These are phyloP conservation scores for Neofusicoccum cordaticola DNA, from an alignment of 2,329 filamentous ascomycete genomes.

Conservation along the genomic window DNA sequence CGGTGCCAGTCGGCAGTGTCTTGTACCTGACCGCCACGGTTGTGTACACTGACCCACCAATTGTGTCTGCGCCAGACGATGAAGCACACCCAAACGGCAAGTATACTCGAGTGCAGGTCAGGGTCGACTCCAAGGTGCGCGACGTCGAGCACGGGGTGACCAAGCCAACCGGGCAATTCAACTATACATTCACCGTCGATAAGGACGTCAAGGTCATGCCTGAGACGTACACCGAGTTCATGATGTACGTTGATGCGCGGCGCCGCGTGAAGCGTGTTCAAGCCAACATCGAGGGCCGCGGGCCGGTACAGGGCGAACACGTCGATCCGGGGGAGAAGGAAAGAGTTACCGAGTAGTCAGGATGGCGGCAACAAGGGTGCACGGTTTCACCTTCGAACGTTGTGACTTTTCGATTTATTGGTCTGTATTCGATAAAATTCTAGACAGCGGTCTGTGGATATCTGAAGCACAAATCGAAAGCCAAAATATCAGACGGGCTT, in stretches of 20 bases:
- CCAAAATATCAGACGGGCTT: background rate
- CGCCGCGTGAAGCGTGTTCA: constrained; percentile 54
- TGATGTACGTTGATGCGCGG: constrained; percentile 63
- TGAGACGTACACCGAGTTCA: constrained; percentile 60
- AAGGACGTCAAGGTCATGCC: constrained; percentile 66
- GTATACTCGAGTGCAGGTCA: constrained; percentile 65
- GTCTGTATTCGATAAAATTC: background rate
- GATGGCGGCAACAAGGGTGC: background rate
- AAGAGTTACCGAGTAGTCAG: constrained; percentile 32
- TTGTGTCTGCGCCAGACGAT: constrained; percentile 40
- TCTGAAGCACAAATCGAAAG: background rate
- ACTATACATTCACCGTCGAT: constrained; percentile 69
- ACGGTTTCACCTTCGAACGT: background rate
- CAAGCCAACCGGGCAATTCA: constrained; percentile 70
- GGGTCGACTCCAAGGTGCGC: constrained; percentile 69
- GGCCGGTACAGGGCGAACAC: background rate
- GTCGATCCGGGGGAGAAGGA: constrained; percentile 20
- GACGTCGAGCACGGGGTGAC: constrained; percentile 68
- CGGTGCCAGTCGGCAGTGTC: constrained; percentile 71
- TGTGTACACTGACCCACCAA: constrained; percentile 66
- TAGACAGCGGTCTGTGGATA: constrained; percentile 9
- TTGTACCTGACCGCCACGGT: constrained; percentile 71
- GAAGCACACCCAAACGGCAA: constrained; percentile 21
- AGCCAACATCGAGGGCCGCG: constrained; percentile 33
- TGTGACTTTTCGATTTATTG: background rate